Base-by-base conservation (phyloP, 257 asterid species). In the Rauvolfia tetraphylla region DNA sequence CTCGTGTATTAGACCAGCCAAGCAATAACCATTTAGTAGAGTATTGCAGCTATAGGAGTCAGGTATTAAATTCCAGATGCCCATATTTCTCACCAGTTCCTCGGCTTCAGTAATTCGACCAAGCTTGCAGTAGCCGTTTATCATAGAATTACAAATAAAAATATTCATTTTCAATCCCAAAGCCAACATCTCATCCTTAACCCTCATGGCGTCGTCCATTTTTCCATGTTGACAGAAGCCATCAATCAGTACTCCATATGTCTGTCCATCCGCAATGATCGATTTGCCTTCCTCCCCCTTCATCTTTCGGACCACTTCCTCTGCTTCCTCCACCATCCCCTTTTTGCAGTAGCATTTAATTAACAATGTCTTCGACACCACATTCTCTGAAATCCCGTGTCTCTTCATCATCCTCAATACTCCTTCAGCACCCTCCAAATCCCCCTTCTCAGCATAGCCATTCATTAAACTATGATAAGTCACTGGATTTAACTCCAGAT, bases 181-280 rank as follows among this genome's bases (percentile, higher is more conserved):
- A 73, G 78, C 83, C 83, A 91, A 34, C 95, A 95, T 91, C 85
- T 93, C 97, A 76, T 86, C 81, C 86, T 79, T 86, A 46, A 93
- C 78, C 82, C 89, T 88, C 78, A 87, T 42, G 2, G 97, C 97
- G 69, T 89, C 98, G 15, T 86, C 90, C 86, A 93, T 83, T 85
- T 85, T 92, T n/a, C 98, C 99, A 39, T 76, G 84, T 44, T 82
- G 89, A 82, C 96, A 91, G 82, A 85, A 90, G 79, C 96, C 99
- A 79, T 90, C 90, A 77, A 95, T 73, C 44, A 95, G 83, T 66
- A 88, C 96, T 8, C 96, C 96, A 79, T 85, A 91, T 29, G 82
- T 90, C 83, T 84, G 88, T 39, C 79, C 92, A 86, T 95, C 99
- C 86, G 87, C 83, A 76, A 81, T 78, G 73, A 84, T 79, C 1